Percentiles rank a stretch among this genome's conserved stretches.
Conservation (phyloP, 257 asterid genomes). For the Solanum clarkiae region DNA sequence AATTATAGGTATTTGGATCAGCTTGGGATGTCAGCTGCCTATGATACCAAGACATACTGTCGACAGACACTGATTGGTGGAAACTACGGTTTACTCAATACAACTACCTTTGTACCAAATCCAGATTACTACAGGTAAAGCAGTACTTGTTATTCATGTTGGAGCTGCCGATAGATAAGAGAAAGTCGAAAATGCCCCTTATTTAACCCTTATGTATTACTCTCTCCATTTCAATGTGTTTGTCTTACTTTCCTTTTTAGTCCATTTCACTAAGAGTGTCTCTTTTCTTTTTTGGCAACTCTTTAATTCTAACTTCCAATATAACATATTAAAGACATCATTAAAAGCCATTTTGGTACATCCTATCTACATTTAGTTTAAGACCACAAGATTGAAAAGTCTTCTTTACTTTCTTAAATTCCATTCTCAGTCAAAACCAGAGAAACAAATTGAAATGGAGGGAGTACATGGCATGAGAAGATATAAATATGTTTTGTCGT, state of each 20-base stretch:
- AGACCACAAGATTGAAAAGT: too few relatives aligned
- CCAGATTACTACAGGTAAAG: conserved; percentile 86
- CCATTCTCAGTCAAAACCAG: too few relatives aligned
- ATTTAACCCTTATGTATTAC: background rate
- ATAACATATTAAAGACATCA: too few relatives aligned
- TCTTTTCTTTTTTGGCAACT: too few relatives aligned
- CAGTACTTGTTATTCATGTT: background rate
- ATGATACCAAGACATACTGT: conserved; percentile 66
- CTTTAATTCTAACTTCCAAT: too few relatives aligned
- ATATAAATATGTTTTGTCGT: background rate
- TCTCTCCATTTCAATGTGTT: too few relatives aligned
- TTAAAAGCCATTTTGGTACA: too few relatives aligned
- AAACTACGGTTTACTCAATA: conserved; percentile 74
- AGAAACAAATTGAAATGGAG: too few relatives aligned
- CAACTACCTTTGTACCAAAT: conserved; percentile 60
- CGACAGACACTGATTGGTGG: conserved; percentile 79
- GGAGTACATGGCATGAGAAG: background rate
- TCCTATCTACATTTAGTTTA: too few relatives aligned
- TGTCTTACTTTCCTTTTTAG: too few relatives aligned
- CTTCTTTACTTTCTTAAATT: too few relatives aligned
- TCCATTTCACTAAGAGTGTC: too few relatives aligned
- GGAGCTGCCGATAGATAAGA: background rate
- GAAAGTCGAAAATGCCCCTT: background rate
- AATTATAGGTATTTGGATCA: conserved; percentile 70
- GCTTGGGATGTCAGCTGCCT: conserved; percentile 51